Percentiles rank a stretch among this genome's conserved stretches.
phyloP scores from a whole-genome alignment of 2,329 filamentous ascomycete species.

The Ceratocystis lukuohia region DNA sequence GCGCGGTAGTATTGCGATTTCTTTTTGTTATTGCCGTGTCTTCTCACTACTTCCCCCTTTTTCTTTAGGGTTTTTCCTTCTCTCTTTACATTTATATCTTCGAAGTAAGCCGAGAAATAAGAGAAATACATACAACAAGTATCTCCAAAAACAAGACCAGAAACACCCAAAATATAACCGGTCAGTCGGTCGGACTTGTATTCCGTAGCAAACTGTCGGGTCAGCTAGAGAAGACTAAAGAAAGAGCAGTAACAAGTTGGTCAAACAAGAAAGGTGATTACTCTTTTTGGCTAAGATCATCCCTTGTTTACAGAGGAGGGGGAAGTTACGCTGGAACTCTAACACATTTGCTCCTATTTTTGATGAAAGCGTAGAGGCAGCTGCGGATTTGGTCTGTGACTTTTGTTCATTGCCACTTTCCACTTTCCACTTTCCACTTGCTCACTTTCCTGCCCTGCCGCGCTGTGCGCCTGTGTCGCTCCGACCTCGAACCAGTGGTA shows the following conservation, averaged over 20 bases:
- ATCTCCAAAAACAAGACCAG: neutral
- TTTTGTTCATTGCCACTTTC: neutral
- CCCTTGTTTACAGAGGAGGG: neutral
- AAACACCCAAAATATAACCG: neutral
- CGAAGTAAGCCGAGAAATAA: neutral
- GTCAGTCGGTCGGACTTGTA: neutral
- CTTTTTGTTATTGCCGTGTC: neutral
- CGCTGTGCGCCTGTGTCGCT: no score
- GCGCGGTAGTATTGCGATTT: neutral
- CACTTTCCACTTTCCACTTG: neutral
- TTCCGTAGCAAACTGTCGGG: neutral
- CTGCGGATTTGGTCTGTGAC: neutral
- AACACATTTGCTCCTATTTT: neutral
- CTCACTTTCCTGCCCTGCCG: neutral
- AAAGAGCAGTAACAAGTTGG: neutral
- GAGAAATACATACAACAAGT: neutral
- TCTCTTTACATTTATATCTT: neutral
- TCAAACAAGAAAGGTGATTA: neutral
- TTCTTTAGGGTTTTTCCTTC: neutral
- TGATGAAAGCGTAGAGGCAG: neutral
- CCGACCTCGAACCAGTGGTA: neutral
- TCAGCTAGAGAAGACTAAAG: no score
- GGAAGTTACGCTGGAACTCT: neutral
- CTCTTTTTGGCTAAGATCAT: slow-evolving; percentile 1
- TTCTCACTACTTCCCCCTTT: neutral